Evolutionary conservation across 2,329 filamentous ascomycete genomes (phyloP).

Genomic region (Neopestalotiopsis clavispora): DNA sequence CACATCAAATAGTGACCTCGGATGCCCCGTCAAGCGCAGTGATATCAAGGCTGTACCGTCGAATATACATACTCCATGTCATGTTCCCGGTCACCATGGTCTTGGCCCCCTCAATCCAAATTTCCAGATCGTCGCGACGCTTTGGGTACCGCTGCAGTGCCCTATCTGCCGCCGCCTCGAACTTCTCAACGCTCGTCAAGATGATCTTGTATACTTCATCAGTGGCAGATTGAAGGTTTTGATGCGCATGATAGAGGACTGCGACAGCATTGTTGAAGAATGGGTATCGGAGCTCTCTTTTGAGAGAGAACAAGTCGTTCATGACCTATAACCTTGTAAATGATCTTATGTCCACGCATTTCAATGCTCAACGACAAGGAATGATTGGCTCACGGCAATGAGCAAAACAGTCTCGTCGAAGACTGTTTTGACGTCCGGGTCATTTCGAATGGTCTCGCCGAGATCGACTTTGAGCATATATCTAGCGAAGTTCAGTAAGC

Average conservation of each 20-base stretch:
- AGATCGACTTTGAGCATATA: background rate
- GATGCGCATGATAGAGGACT: constrained; percentile 23
- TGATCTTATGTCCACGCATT: no score
- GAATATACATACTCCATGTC: constrained; percentile 21
- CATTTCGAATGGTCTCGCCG: background rate
- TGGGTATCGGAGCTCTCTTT: constrained; percentile 20
- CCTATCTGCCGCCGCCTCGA: constrained; percentile 15
- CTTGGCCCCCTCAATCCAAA: constrained; percentile 16
- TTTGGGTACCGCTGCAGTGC: constrained; percentile 19
- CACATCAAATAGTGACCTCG: constrained; percentile 20
- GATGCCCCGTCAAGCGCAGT: constrained; percentile 24
- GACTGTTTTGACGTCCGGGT: constrained; percentile 5
- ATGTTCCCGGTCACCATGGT: constrained; percentile 25
- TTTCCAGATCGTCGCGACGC: constrained; percentile 14
- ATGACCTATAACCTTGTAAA: constrained; percentile 35
- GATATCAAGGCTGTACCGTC: constrained; percentile 21
- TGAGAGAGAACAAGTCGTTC: constrained; percentile 41
- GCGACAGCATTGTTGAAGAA: constrained; percentile 26
- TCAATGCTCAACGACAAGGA: no score
- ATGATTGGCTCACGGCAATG: background rate
- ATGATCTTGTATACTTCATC: constrained; percentile 22
- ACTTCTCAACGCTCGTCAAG: constrained; percentile 2
- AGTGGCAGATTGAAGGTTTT: constrained; percentile 22
- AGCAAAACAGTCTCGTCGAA: constrained; percentile 19
- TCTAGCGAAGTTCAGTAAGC: background rate